Percentiles rank a stretch among this genome's conserved stretches.
phyloP scores from a whole-genome alignment of 2,329 filamentous ascomycete species.

The Penicillium expansum region DNA sequence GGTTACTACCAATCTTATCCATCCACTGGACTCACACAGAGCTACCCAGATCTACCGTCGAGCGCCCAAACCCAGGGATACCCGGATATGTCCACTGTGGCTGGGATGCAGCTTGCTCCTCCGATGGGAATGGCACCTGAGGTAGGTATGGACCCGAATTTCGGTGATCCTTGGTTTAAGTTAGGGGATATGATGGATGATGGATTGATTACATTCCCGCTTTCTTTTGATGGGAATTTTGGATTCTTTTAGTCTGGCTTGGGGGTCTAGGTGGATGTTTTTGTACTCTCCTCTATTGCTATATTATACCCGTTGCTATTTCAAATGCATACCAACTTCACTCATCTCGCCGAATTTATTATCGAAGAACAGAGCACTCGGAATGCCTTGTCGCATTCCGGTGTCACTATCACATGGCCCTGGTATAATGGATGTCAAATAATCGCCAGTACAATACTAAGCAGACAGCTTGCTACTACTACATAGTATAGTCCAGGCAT shows the following conservation, averaged over 20 bases:
- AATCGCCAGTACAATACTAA: too few relatives aligned
- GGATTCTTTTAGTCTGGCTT: constrained; percentile 19
- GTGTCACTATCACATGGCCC: too few relatives aligned
- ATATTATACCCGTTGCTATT: not conserved
- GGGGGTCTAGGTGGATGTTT: not conserved
- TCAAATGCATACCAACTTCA: not conserved
- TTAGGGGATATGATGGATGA: constrained; percentile 36
- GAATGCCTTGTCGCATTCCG: too few relatives aligned
- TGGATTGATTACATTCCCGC: constrained; percentile 30
- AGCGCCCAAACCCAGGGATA: constrained; percentile 12
- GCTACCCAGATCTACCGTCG: constrained; percentile 6
- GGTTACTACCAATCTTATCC: constrained; percentile 12
- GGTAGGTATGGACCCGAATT: constrained; percentile 26
- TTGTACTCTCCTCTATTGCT: not conserved
- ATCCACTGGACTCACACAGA: constrained; percentile 10
- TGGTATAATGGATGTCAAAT: too few relatives aligned
- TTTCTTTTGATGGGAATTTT: constrained; percentile 24
- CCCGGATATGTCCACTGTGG: constrained; percentile 17
- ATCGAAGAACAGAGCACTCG: not conserved
- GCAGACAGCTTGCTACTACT: too few relatives aligned
- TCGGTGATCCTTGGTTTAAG: constrained; percentile 31
- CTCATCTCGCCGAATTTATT: not conserved
- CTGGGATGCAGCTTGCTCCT: constrained; percentile 17
- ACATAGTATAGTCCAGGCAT: too few relatives aligned
- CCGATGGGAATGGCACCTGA: constrained; percentile 26